A percentile compares a stretch with the other conserved stretches of the same genome.
These are phyloP conservation scores for Fagus crenata DNA, from an alignment of 306 rosid genomes.

Conservation along the genomic window DNA sequence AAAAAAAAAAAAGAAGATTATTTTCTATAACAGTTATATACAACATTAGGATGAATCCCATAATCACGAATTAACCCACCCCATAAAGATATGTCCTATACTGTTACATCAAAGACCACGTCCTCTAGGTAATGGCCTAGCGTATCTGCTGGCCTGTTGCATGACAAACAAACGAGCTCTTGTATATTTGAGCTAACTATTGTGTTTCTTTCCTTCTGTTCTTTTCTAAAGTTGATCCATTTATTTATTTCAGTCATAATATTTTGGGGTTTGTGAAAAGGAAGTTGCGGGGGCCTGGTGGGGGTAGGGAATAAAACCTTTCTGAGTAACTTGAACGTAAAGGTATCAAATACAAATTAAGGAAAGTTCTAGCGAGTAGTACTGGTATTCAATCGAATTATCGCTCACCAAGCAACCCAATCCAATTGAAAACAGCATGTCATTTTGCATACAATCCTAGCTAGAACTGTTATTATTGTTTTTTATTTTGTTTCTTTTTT, in stretches of 20 bases:
- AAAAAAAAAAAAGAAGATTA: too few relatives aligned
- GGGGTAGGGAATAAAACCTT: conserved; percentile 24
- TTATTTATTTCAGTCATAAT: conserved; percentile 3
- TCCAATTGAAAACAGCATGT: background rate
- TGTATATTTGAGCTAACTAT: background rate
- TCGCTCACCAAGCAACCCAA: conserved; percentile 3
- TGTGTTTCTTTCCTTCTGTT: background rate
- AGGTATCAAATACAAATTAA: background rate
- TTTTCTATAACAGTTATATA: too few relatives aligned
- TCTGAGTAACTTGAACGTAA: conserved; percentile 9
- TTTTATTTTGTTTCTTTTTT: too few relatives aligned
- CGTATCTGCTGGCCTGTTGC: too few relatives aligned
- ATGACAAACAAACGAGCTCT: background rate
- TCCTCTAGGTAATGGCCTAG: too few relatives aligned
- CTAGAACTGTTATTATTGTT: too few relatives aligned
- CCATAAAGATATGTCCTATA: too few relatives aligned
- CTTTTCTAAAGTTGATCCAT: conserved; percentile 21
- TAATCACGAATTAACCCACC: too few relatives aligned
- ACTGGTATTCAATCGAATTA: background rate
- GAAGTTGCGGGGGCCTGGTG: conserved; percentile 8
- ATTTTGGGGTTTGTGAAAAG: conserved; percentile 16
- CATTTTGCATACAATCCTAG: conserved; percentile 7
- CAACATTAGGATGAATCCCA: too few relatives aligned
- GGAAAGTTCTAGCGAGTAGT: background rate
- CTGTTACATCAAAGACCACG: too few relatives aligned